Evolutionary conservation across 805 yeast genomes (phyloP), one percentile per base, ranked within the genome.

Genomic region (Lachancea quebecensis): DNA sequence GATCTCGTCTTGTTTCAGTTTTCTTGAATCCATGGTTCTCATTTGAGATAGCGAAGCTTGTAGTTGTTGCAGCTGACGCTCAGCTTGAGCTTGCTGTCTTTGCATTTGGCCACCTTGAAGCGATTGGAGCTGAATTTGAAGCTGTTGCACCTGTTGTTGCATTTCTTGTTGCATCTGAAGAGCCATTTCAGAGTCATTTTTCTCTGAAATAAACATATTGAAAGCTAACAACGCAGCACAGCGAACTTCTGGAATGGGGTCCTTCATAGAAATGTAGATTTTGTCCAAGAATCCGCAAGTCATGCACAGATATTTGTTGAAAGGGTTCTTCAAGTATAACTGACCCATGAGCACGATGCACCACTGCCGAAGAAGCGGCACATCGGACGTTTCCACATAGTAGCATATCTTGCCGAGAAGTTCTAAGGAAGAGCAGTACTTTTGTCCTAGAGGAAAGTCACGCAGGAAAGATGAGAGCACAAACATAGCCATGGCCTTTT

Each of bases 241-340:
- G 45, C 98, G 72, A 1, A 93, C 95, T 62, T 93, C 99, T 0
- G 98, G 96, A 39, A 91, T 88, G 0, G 97, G 96, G 59, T 93
- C 98, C 50, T 76, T 77, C 14, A 89, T 71, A 34, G 85, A 66
- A 18, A 69, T 68, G 29, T 80, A 60, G 27, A 91, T 56, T 3
- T 53, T 49, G 17, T 72, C 77, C 12, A 83, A 64, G 18, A 78
- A 74, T 0, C 84, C 84, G 45, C 80, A 82, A 51, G 81, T 78
- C 52, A 78, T 73, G 21, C 82, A 79, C 18, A 85, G 73, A 72
- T 79, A 77, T 57, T 84, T 82, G 10, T 90, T 89, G 44, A 87
- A 89, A 0, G 83, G 75, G 52, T 83, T 79, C 38, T 76, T 76
- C 50, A 72, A 72, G 81, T 93, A 83, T 25, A 89, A 66, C 55